Conservation (phyloP, 139 green algal genomes). For the Micractinium conductrix region DNA sequence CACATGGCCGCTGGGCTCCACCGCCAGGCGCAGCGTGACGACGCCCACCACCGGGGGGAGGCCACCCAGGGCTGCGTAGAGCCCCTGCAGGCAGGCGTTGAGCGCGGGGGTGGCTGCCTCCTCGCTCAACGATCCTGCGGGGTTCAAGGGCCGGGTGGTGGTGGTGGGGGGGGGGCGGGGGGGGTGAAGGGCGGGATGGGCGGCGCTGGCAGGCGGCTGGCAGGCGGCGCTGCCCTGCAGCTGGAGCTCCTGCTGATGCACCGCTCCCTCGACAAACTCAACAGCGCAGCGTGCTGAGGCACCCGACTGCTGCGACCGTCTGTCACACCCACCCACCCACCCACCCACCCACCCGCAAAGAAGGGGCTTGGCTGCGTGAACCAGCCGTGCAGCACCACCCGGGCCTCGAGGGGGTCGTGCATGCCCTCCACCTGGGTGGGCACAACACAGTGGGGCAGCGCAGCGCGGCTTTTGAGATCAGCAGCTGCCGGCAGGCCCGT, state of each 20-base stretch:
- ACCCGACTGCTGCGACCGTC: too few species aligned
- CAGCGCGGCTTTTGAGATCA: too few species aligned
- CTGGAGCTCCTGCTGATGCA: too few species aligned
- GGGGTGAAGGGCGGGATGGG: too few species aligned
- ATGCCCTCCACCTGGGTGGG: slow-evolving; percentile 62
- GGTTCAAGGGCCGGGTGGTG: not conserved
- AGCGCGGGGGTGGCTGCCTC: slow-evolving; percentile 53
- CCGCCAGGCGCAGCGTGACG: slow-evolving; percentile 41
- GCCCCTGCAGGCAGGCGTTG: slow-evolving; percentile 42
- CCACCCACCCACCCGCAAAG: slow-evolving; percentile 45
- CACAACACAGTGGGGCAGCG: too few species aligned
- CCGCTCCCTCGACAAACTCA: too few species aligned
- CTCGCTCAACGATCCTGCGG: slow-evolving; percentile 51
- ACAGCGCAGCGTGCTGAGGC: too few species aligned
- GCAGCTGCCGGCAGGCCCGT: too few species aligned
- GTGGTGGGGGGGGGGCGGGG: too few species aligned
- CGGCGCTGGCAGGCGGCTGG: too few species aligned
- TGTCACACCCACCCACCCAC: not conserved
- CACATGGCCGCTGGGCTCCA: slow-evolving; percentile 46
- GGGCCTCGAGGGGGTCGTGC: slow-evolving; percentile 62
- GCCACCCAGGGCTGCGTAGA: slow-evolving; percentile 56
- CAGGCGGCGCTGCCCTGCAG: too few species aligned
- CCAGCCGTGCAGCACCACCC: slow-evolving; percentile 88
- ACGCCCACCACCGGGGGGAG: slow-evolving; percentile 47
- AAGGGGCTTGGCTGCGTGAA: slow-evolving; percentile 80